Percentiles rank a stretch among this genome's conserved stretches.
Conservation (phyloP, 2,329 filamentous ascomycete species). For the Fusarium heterosporum region DNA sequence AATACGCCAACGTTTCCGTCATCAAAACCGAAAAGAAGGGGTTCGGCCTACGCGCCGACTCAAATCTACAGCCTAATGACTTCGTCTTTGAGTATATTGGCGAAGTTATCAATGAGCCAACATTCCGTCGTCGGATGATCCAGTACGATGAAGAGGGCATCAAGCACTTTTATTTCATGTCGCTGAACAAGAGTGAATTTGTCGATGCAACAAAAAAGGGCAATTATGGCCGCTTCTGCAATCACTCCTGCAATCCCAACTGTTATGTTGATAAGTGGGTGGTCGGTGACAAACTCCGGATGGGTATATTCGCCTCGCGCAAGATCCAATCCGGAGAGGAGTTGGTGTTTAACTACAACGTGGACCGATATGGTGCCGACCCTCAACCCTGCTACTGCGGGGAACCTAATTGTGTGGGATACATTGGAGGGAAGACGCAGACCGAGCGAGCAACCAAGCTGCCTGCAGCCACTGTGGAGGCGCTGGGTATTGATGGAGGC, state of each 20-base stretch:
- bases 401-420: slow-evolving; percentile 93
- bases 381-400: slow-evolving; percentile 97
- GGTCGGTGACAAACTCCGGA: slow-evolving; percentile 94
- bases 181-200: slow-evolving; percentile 93
- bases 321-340: slow-evolving; percentile 90
- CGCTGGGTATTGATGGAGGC: slow-evolving; percentile 91
- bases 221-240: slow-evolving; percentile 96
- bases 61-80: slow-evolving; percentile 81
- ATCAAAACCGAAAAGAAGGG: slow-evolving; percentile 99
- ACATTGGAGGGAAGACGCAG: slow-evolving; percentile 97
- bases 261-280: slow-evolving; percentile 99
- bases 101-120: slow-evolving; percentile 94
- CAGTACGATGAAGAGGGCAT: slow-evolving; percentile 97
- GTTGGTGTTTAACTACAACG: slow-evolving; percentile 99
- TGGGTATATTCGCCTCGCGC: slow-evolving; percentile 97
- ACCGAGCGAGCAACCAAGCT: slow-evolving; percentile 95
- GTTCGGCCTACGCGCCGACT: slow-evolving; percentile 87
- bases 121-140: slow-evolving; percentile 88
- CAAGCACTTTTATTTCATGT: slow-evolving; percentile 99
- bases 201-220: slow-evolving; percentile 98
- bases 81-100: slow-evolving; percentile 99
- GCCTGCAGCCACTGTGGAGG: slow-evolving; percentile 89
- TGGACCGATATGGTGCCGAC: slow-evolving; percentile 96
- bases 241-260: slow-evolving; percentile 98
- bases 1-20: slow-evolving; percentile 91